These are phyloP conservation scores for Melocanna baccifera DNA, from an alignment of 176 grass and related monocot species.

Conservation along the genomic window DNA sequence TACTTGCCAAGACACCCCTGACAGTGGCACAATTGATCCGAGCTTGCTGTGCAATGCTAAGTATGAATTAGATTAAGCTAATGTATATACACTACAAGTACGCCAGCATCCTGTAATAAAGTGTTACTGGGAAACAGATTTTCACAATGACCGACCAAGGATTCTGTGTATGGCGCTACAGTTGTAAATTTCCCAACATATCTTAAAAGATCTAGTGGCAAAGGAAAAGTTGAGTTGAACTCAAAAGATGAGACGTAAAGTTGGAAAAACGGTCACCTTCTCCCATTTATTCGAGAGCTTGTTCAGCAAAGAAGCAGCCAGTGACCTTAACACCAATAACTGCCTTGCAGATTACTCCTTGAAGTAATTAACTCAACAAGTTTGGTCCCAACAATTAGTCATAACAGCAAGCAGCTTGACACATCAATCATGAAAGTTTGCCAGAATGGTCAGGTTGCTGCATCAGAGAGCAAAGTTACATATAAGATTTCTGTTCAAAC, in stretches of 20 bases:
- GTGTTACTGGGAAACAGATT: not conserved
- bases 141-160: not conserved
- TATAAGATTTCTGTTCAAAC: not conserved
- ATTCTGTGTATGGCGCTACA: not conserved
- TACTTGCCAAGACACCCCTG: constrained; percentile 67
- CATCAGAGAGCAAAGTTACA: not conserved
- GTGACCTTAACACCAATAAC: not conserved
- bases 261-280: constrained; percentile 34
- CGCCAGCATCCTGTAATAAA: not conserved
- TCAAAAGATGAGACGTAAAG: not conserved
- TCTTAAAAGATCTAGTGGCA: not conserved
- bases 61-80: constrained; percentile 14
- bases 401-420: not conserved
- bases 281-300: constrained; percentile 39
- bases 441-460: not conserved
- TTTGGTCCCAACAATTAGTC: not conserved
- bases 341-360: not conserved
- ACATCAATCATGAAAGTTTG: constrained; percentile 20
- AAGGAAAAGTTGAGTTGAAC: not conserved
- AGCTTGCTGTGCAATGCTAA: constrained; percentile 26
- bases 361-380: not conserved
- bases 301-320: not conserved
- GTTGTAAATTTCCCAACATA: not conserved
- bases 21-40: constrained; percentile 51
- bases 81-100: not conserved